A percentile compares a stretch with the other conserved stretches of the same genome.
Conservation (phyloP, 2,329 filamentous ascomycete genomes). For the Penicillium italicum region DNA sequence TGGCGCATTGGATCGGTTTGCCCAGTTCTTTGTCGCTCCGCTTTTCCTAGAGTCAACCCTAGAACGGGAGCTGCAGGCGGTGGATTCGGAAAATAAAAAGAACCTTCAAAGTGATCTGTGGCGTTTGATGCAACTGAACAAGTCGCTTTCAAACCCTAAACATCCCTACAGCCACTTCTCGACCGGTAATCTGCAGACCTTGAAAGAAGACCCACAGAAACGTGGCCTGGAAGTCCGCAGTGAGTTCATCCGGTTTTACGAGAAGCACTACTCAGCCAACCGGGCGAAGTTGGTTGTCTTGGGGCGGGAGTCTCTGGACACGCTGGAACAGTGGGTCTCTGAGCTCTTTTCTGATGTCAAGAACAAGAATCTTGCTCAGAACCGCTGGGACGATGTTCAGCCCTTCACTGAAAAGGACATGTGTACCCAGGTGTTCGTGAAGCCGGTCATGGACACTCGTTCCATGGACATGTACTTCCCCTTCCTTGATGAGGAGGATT, state of each 20-base stretch:
- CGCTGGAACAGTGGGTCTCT: slow-evolving; percentile 76
- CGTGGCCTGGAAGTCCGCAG: slow-evolving; percentile 79
- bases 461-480: slow-evolving; percentile 78
- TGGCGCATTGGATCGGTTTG: slow-evolving; percentile 83
- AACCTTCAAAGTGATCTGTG: slow-evolving; percentile 88
- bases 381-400: slow-evolving; percentile 63
- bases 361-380: slow-evolving; percentile 72
- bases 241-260: slow-evolving; percentile 90
- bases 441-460: slow-evolving; percentile 84
- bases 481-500: slow-evolving; percentile 75
- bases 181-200: slow-evolving; percentile 79
- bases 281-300: slow-evolving; percentile 88
- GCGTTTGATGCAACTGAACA: slow-evolving; percentile 82
- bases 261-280: slow-evolving; percentile 86
- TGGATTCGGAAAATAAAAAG: slow-evolving; percentile 97
- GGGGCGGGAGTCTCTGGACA: slow-evolving; percentile 75
- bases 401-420: slow-evolving; percentile 60
- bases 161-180: slow-evolving; percentile 91
- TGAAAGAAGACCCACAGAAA: slow-evolving; percentile 77
- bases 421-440: slow-evolving; percentile 73
- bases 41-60: slow-evolving; percentile 80
- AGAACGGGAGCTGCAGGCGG: slow-evolving; percentile 80
- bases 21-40: slow-evolving; percentile 88
- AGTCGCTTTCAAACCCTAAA: slow-evolving; percentile 78
- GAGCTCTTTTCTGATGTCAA: slow-evolving; percentile 77